Evolutionary conservation across 1,284 basidiomycete genomes (phyloP).

Genomic region (Cerrena zonata): DNA sequence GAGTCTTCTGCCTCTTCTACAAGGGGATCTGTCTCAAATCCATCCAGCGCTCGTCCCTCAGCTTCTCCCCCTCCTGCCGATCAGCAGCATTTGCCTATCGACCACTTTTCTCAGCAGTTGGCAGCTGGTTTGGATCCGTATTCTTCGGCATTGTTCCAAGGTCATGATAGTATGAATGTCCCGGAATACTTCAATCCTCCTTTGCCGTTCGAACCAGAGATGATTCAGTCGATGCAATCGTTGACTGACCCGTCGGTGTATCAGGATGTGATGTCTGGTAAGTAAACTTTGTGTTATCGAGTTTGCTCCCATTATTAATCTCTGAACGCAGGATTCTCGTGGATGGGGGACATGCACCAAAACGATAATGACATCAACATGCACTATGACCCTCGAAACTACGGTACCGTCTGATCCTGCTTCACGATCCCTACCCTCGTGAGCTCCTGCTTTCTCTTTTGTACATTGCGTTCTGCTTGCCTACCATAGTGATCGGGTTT

Average conservation of each 20-base stretch:
- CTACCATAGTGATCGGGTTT: neutral
- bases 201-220: conserved; percentile 52
- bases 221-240: conserved; percentile 56
- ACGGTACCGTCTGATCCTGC: neutral
- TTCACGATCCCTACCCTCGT: too few species aligned
- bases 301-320: neutral
- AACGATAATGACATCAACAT: conserved; percentile 1
- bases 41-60: conserved; percentile 3
- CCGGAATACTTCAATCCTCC: conserved; percentile 24
- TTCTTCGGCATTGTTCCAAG: conserved; percentile 13
- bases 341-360: conserved; percentile 13
- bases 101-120: conserved; percentile 5
- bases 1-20: neutral
- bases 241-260: conserved; percentile 44
- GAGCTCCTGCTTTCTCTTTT: neutral
- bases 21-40: neutral
- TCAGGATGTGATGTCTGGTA: conserved; percentile 50
- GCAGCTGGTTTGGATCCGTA: conserved; percentile 9
- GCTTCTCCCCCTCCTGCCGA: conserved; percentile 2
- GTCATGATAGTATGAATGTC: conserved; percentile 31
- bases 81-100: neutral
- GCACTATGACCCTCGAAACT: neutral
- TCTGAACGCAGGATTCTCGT: conserved; percentile 10
- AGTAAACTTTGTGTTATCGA: conserved; percentile 14
- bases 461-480: neutral